Base-by-base conservation (phyloP, 305 asterid species). In the Fraxinus paxiana region DNA sequence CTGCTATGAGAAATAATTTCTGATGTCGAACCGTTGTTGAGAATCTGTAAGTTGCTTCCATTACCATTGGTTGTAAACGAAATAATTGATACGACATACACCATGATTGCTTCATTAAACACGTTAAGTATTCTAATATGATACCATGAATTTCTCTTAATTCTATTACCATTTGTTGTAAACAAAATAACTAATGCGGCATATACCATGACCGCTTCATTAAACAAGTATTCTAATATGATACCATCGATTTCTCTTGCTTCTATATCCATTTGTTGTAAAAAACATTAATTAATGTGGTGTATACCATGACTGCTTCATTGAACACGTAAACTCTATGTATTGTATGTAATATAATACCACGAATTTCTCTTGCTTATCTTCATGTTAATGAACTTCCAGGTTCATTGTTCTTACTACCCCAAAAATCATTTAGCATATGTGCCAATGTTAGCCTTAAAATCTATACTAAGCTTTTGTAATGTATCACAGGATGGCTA, bases 401-500 rank as follows among this genome's bases (percentile, higher is more conserved):
- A 9, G 15, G 15, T 41, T 41, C 51, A 41, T 41, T 41, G 51
- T 41, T 41, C 51, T 10, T 41, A 41, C 51, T 41, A 41, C 15
- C 65, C 3, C 65, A 54, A 54, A n/a, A 17, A 54, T 54, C 22
- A 54, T 3, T 54, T 17, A 17, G 18, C 26, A 0, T 46, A 46
- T 54, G 65, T 54, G 7, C 17, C 10, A 37, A 17, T 17, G 2
- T 54, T 17, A 17, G 20, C 26, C 26, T 51, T 4, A 51, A 51
- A 13, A 17, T 13, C 18, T 15, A 51, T 15, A 17, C 24, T n/a
- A 5, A 54, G 2, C 7, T 20, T 54, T 54, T 17, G 26, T 54
- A 56, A 26, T 84, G 73, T 13, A 22, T 80, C 82, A 79, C 92
- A 94, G 97, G 88, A 92, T 92, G 98, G 94, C 96, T 1, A 78